Conservation (phyloP, 768 basidiomycete genomes). For the Dacryopinax spathularia region DNA sequence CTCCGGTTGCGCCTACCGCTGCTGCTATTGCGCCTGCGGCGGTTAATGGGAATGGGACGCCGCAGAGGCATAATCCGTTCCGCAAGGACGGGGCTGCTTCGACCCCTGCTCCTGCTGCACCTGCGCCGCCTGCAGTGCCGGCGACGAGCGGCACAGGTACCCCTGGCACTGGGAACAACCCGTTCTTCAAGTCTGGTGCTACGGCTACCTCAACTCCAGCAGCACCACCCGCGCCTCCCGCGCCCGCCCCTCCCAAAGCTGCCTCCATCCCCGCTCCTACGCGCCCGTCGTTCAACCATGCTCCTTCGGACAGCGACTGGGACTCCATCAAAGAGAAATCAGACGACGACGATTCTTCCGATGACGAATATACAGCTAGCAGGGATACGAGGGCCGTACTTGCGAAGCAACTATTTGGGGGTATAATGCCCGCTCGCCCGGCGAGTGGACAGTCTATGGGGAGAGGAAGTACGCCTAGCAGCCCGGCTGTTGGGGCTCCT, state of each 20-base stretch:
- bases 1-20: conserved; percentile 17
- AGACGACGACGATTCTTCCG: conserved; percentile 50
- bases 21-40: conserved; percentile 18
- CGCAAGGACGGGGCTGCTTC: conserved; percentile 20
- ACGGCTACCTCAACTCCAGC: conserved; percentile 28
- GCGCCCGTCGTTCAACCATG: conserved; percentile 39
- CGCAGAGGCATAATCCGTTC: conserved; percentile 20
- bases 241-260: conserved; percentile 3
- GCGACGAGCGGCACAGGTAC: conserved; percentile 18
- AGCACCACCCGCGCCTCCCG: conserved; percentile 15
- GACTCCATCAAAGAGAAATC: conserved; percentile 62
- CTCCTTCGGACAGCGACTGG: conserved; percentile 52
- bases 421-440: conserved; percentile 36
- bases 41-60: conserved; percentile 12
- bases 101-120: conserved; percentile 18
- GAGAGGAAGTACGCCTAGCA: conserved; percentile 16
- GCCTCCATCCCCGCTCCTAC: conserved; percentile 11
- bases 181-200: conserved; percentile 42
- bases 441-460: conserved; percentile 36
- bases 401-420: conserved; percentile 67
- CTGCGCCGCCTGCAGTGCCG: conserved; percentile 24
- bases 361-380: conserved; percentile 60
- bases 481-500: conserved; percentile 20
- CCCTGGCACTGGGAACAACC: conserved; percentile 43
- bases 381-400: conserved; percentile 54